A percentile compares a stretch with the other conserved stretches of the same genome.
These are phyloP conservation scores for Ilyonectria destructans DNA, from an alignment of 2,329 filamentous ascomycete species.

Conservation along the genomic window DNA sequence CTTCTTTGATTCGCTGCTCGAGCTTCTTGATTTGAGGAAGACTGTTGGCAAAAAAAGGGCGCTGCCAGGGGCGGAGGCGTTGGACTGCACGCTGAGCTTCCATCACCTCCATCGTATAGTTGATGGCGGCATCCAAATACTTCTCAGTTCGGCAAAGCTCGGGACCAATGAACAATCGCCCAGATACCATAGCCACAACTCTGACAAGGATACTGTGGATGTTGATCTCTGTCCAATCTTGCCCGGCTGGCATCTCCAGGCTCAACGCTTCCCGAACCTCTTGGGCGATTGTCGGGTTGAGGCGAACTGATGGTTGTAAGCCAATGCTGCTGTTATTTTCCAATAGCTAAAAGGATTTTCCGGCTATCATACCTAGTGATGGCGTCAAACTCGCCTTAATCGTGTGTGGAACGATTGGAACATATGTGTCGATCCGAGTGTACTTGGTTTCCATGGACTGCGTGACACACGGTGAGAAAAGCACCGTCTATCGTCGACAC, in stretches of 20 bases:
- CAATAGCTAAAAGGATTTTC: neutral
- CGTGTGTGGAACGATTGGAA: slow-evolving; percentile 48
- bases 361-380: slow-evolving; percentile 45
- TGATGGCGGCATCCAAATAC: slow-evolving; percentile 64
- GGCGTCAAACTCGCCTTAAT: slow-evolving; percentile 55
- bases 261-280: slow-evolving; percentile 57
- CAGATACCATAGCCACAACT: slow-evolving; percentile 64
- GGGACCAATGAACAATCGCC: slow-evolving; percentile 64
- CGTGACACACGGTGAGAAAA: slow-evolving; percentile 1
- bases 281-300: slow-evolving; percentile 58
- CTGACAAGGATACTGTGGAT: slow-evolving; percentile 60
- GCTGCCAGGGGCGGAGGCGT: slow-evolving; percentile 50
- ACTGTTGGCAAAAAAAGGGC: slow-evolving; percentile 52
- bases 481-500: neutral
- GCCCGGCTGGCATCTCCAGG: slow-evolving; percentile 54
- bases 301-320: slow-evolving; percentile 21
- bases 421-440: slow-evolving; percentile 49
- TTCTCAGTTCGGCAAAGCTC: slow-evolving; percentile 62
- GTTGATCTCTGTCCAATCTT: slow-evolving; percentile 60
- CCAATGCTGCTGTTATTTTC: neutral
- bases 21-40: slow-evolving; percentile 56
- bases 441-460: slow-evolving; percentile 54
- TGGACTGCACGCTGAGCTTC: slow-evolving; percentile 52
- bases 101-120: slow-evolving; percentile 63
- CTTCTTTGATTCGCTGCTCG: slow-evolving; percentile 51